These are phyloP conservation scores for Dimargaris verticillata DNA, from an alignment of 192 early-diverging fungal genomes.

Conservation along the genomic window DNA sequence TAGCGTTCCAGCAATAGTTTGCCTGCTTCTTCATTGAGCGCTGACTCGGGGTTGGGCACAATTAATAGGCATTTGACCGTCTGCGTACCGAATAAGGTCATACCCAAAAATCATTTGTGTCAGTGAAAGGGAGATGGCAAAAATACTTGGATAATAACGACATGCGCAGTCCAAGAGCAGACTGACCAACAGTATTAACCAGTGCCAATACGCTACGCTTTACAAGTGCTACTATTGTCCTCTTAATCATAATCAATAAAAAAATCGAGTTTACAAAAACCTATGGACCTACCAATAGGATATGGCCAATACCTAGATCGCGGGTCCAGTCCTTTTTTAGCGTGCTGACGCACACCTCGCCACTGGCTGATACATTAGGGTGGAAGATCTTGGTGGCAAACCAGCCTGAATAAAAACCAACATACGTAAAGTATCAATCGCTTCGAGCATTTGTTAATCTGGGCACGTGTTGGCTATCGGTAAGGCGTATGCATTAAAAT, in stretches of 20 bases:
- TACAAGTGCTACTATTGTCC: too few relatives aligned
- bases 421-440: slow-evolving; percentile 5
- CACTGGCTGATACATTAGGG: slow-evolving; percentile 74
- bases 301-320: slow-evolving; percentile 63
- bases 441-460: neutral
- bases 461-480: neutral
- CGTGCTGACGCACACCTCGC: slow-evolving; percentile 91
- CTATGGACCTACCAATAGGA: slow-evolving; percentile 49
- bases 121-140: slow-evolving; percentile 11
- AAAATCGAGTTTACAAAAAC: too few relatives aligned
- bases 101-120: neutral
- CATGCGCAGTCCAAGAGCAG: too few relatives aligned
- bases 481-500: neutral
- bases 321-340: slow-evolving; percentile 94
- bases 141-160: too few relatives aligned
- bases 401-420: slow-evolving; percentile 24
- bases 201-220: too few relatives aligned
- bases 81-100: slow-evolving; percentile 23
- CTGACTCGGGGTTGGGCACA: slow-evolving; percentile 87
- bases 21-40: slow-evolving; percentile 90
- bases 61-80: slow-evolving; percentile 91
- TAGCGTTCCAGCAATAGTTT: slow-evolving; percentile 76
- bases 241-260: too few relatives aligned
- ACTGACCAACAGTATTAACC: too few relatives aligned
- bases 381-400: slow-evolving; percentile 95